phyloP scores from a whole-genome alignment of 1,139 yeast species.

The Saccharomyces pastorianus region DNA sequence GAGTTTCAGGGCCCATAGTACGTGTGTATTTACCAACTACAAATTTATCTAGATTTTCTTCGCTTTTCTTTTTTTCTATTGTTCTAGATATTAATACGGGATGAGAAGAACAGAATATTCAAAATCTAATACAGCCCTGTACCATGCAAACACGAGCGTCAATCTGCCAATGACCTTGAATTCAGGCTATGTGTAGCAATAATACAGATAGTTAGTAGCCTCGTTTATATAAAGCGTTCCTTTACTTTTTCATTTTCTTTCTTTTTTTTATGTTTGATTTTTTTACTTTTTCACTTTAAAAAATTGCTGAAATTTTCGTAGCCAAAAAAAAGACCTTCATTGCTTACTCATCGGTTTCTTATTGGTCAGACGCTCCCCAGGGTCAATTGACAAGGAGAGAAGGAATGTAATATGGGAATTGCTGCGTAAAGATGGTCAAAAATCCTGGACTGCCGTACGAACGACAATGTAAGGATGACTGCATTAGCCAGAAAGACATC shows the following conservation, averaged over 20 bases:
- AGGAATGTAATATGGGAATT: background rate
- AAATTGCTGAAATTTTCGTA: background rate
- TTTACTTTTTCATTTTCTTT: background rate
- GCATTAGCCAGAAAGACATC: background rate
- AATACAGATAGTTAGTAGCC: background rate
- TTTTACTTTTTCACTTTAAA: background rate
- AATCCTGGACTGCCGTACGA: background rate
- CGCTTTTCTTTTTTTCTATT: background rate
- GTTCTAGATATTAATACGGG: background rate
- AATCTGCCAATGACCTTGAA: conserved; percentile 1
- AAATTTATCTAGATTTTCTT: background rate
- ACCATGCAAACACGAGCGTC: background rate
- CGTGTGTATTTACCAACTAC: background rate
- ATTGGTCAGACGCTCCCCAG: background rate
- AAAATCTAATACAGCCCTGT: background rate
- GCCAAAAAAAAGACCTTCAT: background rate
- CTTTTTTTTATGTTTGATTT: background rate
- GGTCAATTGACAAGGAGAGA: background rate
- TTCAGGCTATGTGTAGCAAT: background rate
- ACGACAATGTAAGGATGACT: background rate
- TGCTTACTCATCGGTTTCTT: background rate
- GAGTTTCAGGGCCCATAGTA: conserved; percentile 11
- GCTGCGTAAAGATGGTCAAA: background rate
- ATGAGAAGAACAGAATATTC: background rate
- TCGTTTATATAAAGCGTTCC: background rate